A percentile compares a stretch with the other conserved stretches of the same genome.
phyloP scores from a whole-genome alignment of 2,329 filamentous ascomycete species.

The Pleomassaria siparia region DNA sequence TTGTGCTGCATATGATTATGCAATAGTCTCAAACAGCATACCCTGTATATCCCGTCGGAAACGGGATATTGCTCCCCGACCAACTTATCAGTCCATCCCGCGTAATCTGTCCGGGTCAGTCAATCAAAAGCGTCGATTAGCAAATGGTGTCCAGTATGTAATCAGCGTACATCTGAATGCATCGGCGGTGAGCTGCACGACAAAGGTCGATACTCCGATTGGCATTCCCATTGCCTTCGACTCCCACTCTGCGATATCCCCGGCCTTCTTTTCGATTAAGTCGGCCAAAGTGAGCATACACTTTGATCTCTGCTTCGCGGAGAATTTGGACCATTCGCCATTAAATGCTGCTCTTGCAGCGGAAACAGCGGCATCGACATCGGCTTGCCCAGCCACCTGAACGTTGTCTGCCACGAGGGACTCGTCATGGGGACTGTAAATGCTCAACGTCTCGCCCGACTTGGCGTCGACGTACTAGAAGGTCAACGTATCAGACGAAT shows the following conservation, averaged over 20 bases:
- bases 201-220: constrained; percentile 9
- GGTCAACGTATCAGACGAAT: background rate
- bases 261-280: constrained; percentile 18
- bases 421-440: constrained; percentile 25
- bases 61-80: constrained; percentile 18
- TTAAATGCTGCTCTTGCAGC: constrained; percentile 21
- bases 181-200: constrained; percentile 10
- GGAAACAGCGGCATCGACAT: constrained; percentile 25
- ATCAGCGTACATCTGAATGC: constrained; percentile 14
- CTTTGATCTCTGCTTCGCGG: constrained; percentile 7
- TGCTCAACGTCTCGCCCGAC: constrained; percentile 18
- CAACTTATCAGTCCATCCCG: constrained; percentile 26
- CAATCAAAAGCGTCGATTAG: background rate
- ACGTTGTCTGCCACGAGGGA: constrained; percentile 22
- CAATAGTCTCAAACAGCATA: background rate
- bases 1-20: background rate
- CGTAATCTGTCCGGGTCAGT: constrained; percentile 13
- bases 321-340: constrained; percentile 19
- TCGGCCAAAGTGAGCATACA: constrained; percentile 26
- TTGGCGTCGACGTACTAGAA: constrained; percentile 23
- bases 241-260: constrained; percentile 17
- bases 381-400: constrained; percentile 21
- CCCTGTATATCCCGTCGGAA: constrained; percentile 23
- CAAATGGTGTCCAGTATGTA: background rate
- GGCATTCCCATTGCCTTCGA: constrained; percentile 20